phyloP scores from a whole-genome alignment of 305 asterid species.

The Caryopteris hybrid region DNA sequence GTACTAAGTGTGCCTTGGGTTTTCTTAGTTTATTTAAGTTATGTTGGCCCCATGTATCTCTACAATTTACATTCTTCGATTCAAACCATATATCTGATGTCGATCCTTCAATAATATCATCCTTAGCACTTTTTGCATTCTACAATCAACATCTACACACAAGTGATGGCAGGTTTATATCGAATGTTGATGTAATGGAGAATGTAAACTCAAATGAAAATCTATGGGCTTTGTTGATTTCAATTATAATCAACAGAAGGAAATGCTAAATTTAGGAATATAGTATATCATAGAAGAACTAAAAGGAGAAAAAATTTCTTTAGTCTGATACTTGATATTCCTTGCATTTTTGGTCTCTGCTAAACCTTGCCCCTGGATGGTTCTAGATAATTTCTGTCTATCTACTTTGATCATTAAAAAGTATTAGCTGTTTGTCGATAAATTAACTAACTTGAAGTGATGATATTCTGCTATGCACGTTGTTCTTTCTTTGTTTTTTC shows the following conservation, averaged over 20 bases:
- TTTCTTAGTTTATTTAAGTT: background rate
- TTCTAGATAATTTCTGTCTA: background rate
- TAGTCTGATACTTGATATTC: too few species aligned
- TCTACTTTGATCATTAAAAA: background rate
- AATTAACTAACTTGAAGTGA: background rate
- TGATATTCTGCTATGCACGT: background rate
- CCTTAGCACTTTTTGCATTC: background rate
- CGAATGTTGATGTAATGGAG: background rate
- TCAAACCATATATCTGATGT: background rate
- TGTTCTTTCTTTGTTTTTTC: too few species aligned
- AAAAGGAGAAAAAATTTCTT: too few species aligned
- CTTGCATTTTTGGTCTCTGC: too few species aligned
- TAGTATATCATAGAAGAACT: too few species aligned
- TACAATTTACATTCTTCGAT: background rate
- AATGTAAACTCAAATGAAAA: background rate
- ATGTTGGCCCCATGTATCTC: background rate
- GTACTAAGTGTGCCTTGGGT: too few species aligned
- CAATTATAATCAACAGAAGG: background rate
- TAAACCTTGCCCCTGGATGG: background rate
- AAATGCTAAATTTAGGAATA: too few species aligned
- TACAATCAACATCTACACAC: background rate
- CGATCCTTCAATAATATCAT: background rate
- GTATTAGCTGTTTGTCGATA: background rate
- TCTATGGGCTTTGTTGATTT: background rate
- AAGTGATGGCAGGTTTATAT: background rate